phyloP scores from a whole-genome alignment of 495 filamentous ascomycete species.

The Xylaria nigripes region DNA sequence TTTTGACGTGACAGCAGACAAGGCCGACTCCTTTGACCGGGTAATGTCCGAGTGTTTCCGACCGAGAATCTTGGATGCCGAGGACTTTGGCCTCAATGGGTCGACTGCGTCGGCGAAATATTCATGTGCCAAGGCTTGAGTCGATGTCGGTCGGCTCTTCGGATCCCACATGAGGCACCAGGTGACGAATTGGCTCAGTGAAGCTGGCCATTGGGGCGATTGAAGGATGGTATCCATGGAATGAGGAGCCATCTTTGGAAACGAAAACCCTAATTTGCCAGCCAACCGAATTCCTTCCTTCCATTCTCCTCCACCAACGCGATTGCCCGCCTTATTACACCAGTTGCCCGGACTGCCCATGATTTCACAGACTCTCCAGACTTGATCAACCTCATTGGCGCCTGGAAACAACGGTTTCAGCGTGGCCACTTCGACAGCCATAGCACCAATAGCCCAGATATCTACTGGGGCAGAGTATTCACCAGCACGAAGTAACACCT shows the following conservation, averaged over 20 bases:
- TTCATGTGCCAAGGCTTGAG: slow-evolving; percentile 85
- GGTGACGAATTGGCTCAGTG: slow-evolving; percentile 85
- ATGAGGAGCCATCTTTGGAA: slow-evolving; percentile 99
- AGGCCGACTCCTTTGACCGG: slow-evolving; percentile 55
- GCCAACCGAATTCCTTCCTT: slow-evolving; percentile 87
- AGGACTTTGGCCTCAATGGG: slow-evolving; percentile 85
- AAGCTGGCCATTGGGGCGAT: slow-evolving; percentile 81
- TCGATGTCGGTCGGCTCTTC: slow-evolving; percentile 84
- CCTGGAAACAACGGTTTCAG: slow-evolving; percentile 96
- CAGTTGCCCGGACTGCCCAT: slow-evolving; percentile 99
- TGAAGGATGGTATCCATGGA: slow-evolving; percentile 92
- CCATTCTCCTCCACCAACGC: slow-evolving; percentile 96
- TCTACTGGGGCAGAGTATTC: slow-evolving; percentile 98
- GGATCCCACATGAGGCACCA: slow-evolving; percentile 99
- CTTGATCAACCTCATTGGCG: slow-evolving; percentile 97
- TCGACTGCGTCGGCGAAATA: slow-evolving; percentile 96
- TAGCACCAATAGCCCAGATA: slow-evolving; percentile 98
- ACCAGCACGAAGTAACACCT: slow-evolving; percentile 88
- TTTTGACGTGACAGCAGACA: slow-evolving; percentile 66
- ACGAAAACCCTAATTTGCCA: slow-evolving; percentile 94
- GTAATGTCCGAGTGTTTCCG: slow-evolving; percentile 81
- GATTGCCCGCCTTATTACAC: slow-evolving; percentile 81
- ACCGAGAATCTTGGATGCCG: slow-evolving; percentile 70
- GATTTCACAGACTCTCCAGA: slow-evolving; percentile 98
- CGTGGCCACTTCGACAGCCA: slow-evolving; percentile 98